Evolutionary conservation across 495 filamentous ascomycete species (phyloP), one percentile per base, ranked within the genome.

Genomic region (Friedmanniomyces endolithicus): DNA sequence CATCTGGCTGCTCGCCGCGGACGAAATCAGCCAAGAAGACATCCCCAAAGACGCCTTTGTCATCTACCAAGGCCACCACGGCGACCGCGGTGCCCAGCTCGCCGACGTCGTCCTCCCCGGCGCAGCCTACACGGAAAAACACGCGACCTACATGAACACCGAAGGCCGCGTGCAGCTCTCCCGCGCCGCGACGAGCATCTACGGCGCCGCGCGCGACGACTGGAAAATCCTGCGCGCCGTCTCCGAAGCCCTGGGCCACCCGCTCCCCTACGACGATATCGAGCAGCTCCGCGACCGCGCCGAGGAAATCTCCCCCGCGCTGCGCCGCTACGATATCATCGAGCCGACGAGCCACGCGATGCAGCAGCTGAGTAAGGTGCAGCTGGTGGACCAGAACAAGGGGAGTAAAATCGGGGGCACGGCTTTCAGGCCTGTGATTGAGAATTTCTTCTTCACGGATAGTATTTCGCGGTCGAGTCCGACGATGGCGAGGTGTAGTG

Each of bases 361-460:
- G 51, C 70, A 72, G 62, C 72, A 79, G 49, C 70, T 95, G 64
- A 85, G 82, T 75, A 96, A 89, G 76, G 81, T 90, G 53, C 90
- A 96, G 70, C 73, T 97, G 56, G 84, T 94, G 47, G 94, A 96
- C 63, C 87, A 92, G 66, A 96, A 98, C 74, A 95, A 88, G 78
- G 89, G 87, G 11, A 65, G 77, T 16, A 83, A 87, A 67, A 51
- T 78, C 3, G 84, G 71, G 12, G 79, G 77, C 1, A 69, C 75
- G 64, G 81, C 84, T 2, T 76, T 98, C 66, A 86, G 79, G 74
- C 85, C 82, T 71, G 81, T 85, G 25, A 86, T 98, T 59, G 80
- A 95, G 61, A 86, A 98, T 69, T 98, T 97, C 71, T 98, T 85
- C 73, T 95, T 98, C 67, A 98, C 92, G 57, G 92, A 98, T 69